Evolutionary conservation across 2,329 filamentous ascomycete genomes (phyloP), one percentile per base, ranked within the genome.

Genomic region (Microascus cirrosus): DNA sequence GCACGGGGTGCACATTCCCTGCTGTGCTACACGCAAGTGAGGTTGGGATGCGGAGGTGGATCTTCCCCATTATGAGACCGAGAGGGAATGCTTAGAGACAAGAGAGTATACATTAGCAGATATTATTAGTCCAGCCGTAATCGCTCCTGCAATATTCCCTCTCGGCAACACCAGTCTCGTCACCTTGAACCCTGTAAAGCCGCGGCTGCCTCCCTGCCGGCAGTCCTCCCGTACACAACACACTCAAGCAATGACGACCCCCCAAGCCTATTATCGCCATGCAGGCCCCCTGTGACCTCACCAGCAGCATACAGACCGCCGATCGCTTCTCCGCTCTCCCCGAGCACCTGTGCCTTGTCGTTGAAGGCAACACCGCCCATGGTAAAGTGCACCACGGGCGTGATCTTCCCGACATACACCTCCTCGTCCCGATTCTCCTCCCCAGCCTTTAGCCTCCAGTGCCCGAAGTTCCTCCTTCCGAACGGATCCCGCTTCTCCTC

Each of bases 291-390:
- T 0, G 82, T 84, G 20, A 85, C 77, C 70, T 86, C 84, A 0
- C 84, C 84, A 0, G 83, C 83, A 0, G 77, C 82, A 78, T 81
- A 86, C 0, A 86, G 62, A 0, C 83, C 83, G 2, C 72, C 64
- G 36, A 86, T 79, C 0, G 74, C 74, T 35, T 65, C 65, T 13
- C 73, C 66, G 2, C 69, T 65, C 6, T 71, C 68, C 2, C 63
- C 65, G 13, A 86, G 63, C 0, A 86, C 76, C 61, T 79, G 75
- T 1, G 76, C 74, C 52, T 74, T 70, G 7, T 77, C 70, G 62
- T 82, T 79, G 61, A 86, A 81, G 2, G 78, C 71, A 0, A 78
- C 82, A 0, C 83, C 83, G 4, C 83, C 83, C 83, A 86, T 86
- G 1, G 83, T 86, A 63, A 86, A 86, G 63, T 86, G 83, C 2